Evolutionary conservation across 768 basidiomycete species (phyloP).

Genomic region (Panaeolus papilionaceus): DNA sequence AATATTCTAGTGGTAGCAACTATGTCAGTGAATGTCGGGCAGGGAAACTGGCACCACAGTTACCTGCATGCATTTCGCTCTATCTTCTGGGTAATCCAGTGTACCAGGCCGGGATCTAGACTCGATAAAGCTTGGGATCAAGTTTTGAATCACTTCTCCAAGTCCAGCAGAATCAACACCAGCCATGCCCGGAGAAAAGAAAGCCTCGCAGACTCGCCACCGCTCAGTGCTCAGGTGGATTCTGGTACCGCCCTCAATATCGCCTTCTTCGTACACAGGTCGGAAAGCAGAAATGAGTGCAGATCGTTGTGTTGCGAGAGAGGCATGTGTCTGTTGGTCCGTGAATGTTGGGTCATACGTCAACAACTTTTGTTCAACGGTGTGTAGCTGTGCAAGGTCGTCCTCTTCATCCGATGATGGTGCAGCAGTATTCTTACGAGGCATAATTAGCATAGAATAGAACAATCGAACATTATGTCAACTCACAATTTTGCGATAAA

Average conservation of each 20-base stretch:
- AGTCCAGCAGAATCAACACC: slow-evolving; percentile 95
- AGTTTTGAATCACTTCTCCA: slow-evolving; percentile 88
- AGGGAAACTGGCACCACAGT: slow-evolving; percentile 22
- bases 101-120: slow-evolving; percentile 25
- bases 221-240: slow-evolving; percentile 92
- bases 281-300: slow-evolving; percentile 88
- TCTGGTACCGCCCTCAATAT: slow-evolving; percentile 72
- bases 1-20: slow-evolving; percentile 67
- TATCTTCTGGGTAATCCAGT: slow-evolving; percentile 70
- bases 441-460: not conserved
- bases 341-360: slow-evolving; percentile 88
- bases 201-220: slow-evolving; percentile 90
- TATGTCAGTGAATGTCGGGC: not conserved
- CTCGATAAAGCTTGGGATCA: slow-evolving; percentile 52
- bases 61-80: slow-evolving; percentile 79
- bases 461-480: not conserved
- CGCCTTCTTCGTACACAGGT: slow-evolving; percentile 78
- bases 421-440: slow-evolving; percentile 65
- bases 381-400: slow-evolving; percentile 73
- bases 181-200: slow-evolving; percentile 93
- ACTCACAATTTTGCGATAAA: slow-evolving; percentile 94
- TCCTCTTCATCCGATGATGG: slow-evolving; percentile 91
- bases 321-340: slow-evolving; percentile 79
- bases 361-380: slow-evolving; percentile 83
- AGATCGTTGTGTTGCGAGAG: slow-evolving; percentile 76